Evolutionary conservation across 441 rosid genomes (phyloP), one percentile per base, ranked within the genome.

Genomic region (Erodium moschatum): DNA sequence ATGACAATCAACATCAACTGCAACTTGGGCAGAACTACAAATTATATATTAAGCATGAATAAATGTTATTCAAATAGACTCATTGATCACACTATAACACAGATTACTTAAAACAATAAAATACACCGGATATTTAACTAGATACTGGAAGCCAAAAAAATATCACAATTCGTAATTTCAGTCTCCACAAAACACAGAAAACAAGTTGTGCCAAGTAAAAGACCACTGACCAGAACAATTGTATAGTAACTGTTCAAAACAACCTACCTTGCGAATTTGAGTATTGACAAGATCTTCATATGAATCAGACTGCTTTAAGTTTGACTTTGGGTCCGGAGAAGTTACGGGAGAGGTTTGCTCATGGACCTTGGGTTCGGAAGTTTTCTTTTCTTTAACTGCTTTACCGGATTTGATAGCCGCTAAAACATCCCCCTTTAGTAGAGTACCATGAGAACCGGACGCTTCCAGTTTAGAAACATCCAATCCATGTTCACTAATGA

Each of bases 251-350:
- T 50, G 6, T 38, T 13, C 24, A 24, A 67, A 24, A 44, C 27
- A 64, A 76, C 52, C 52, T 80, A 91, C 98, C 98, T 94, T 94
- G 78, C 97, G 97, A 75, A 94, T 94, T 86, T 94, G 98, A 86
- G 88, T 82, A 75, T 94, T 91, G 65, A 96, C 92, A 11, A 88
- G 70, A 81, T 94, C 97, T 84, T 88, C 89, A 72, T 84, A 91
- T 72, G 86, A 81, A 77, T 82, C 83, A 48, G 84, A 75, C 70
- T 69, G 85, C 77, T 82, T 80, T 70, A 71, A 68, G 20, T 67
- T 69, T 76, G 89, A 67, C 76, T 77, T 77, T 64, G 87, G 76
- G 68, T 79, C 84, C 48, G 77, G 76, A 6, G 21, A 65, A 56
- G 66, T 72, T 13, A 31, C 68, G 69, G 81, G 48, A 56, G 90